These are phyloP conservation scores for Trichoderma simmonsii DNA, from an alignment of 2,329 filamentous ascomycete species.

Conservation along the genomic window DNA sequence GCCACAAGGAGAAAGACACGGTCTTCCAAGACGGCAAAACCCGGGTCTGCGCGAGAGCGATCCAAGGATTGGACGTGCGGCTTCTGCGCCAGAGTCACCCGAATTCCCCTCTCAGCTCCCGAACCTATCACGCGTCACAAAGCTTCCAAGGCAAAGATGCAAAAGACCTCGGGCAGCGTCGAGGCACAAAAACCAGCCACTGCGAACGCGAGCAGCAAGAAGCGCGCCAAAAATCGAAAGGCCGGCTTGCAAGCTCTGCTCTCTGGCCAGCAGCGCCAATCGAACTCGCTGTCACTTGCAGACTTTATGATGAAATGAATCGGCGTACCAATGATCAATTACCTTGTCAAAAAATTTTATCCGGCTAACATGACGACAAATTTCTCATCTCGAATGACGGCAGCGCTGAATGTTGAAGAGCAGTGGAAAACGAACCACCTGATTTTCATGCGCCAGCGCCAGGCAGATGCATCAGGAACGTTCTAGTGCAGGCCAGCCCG, in stretches of 20 bases:
- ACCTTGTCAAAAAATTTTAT: not conserved
- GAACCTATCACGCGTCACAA: slow-evolving; percentile 26
- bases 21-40: not conserved
- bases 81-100: slow-evolving; percentile 44
- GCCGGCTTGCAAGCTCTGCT: slow-evolving; percentile 64
- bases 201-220: slow-evolving; percentile 59
- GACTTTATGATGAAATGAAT: slow-evolving; percentile 49
- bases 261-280: slow-evolving; percentile 46
- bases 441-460: not conserved
- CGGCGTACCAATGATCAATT: not conserved
- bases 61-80: slow-evolving; percentile 39
- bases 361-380: not conserved
- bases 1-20: not conserved
- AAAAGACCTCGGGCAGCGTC: not conserved
- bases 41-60: slow-evolving; percentile 15
- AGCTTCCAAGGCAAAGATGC: not conserved
- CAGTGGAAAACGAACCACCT: not conserved
- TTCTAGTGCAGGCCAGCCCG: slow-evolving; percentile 17
- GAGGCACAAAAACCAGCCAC: slow-evolving; percentile 31
- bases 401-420: not conserved
- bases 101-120: slow-evolving; percentile 40
- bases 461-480: slow-evolving; percentile 16
- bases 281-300: slow-evolving; percentile 48
- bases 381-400: not conserved
- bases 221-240: slow-evolving; percentile 63